Percentiles rank a stretch among this genome's conserved stretches.
Conservation (phyloP, 768 basidiomycete genomes). For the Mycena rosella region DNA sequence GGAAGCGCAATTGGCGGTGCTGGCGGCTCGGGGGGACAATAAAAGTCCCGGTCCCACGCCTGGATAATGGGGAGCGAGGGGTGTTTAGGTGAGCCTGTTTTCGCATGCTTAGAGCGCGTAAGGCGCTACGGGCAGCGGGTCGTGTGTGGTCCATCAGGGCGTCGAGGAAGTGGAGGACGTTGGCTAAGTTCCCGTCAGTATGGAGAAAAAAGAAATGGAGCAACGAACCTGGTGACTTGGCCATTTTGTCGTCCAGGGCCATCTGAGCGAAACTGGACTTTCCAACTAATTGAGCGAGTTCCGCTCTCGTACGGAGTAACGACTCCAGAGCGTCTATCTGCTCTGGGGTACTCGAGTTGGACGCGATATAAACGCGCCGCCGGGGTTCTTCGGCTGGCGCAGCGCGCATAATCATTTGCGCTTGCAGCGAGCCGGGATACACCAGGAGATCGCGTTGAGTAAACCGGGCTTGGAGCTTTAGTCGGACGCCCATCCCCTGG, state of each 20-base stretch:
- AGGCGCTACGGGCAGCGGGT: constrained; percentile 80
- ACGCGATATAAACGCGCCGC: constrained; percentile 83
- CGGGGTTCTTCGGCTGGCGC: constrained; percentile 89
- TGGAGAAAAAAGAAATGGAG: constrained; percentile 6
- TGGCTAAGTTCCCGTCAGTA: constrained; percentile 60
- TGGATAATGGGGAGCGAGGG: constrained; percentile 75
- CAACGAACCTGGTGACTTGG: constrained; percentile 85
- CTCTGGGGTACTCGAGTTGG: constrained; percentile 79
- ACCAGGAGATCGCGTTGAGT: constrained; percentile 83
- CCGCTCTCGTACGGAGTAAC: constrained; percentile 80
- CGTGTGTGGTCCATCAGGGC: constrained; percentile 85
- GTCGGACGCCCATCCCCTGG: constrained; percentile 78
- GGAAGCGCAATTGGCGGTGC: constrained; percentile 81
- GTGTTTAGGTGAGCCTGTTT: constrained; percentile 83
- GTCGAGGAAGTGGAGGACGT: constrained; percentile 88
- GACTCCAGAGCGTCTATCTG: constrained; percentile 84
- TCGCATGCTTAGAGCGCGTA: constrained; percentile 72
- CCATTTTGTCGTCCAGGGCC: constrained; percentile 96
- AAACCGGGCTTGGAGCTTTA: constrained; percentile 81
- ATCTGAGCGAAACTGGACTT: constrained; percentile 89
- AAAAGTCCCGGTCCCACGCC: constrained; percentile 98
- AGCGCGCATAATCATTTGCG: constrained; percentile 93
- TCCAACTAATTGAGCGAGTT: constrained; percentile 88
- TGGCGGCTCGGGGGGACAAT: constrained; percentile 84
- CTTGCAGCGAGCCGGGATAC: constrained; percentile 89